Base-by-base conservation (phyloP, 192 early-diverging fungal genomes). In the Umbelopsis sp. region DNA sequence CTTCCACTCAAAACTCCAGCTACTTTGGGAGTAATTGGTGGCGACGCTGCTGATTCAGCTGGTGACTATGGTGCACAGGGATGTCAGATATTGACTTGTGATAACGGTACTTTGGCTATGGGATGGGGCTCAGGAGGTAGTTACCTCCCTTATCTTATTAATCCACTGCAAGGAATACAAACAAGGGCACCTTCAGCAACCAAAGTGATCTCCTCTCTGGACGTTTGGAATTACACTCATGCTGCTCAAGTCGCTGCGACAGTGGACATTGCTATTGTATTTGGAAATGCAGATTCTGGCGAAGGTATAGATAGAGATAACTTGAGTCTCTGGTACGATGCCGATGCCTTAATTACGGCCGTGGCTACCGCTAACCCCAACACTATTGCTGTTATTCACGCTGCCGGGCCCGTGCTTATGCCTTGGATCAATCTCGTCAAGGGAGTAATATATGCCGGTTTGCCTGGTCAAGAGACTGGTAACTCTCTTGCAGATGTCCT, bases 391-490 rank as follows among this genome's bases (percentile, higher is more conserved):
- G 82, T 81, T 8, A 80, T 83, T 21, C 74, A 81, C 55, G 51
- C 77, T 47, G 78, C 80, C 44, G 89, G 89, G 16, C 64, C 86
- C 58, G 86, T 91, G 23, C 53, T 80, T 21, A 86, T 89, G 85
- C 77, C 82, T 47, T 89, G 83, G 85, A 71, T 82, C 64, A 66
- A 84, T 58, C 86, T 87, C 64, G 73, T 90, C 66, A 80, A 69
- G 6, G 84, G 81, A 37, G 74, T 86, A 2, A 66, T 89, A 49
- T 76, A 72, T 21, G 82, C 88, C 41, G 64, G 74, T 33, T 52
- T 90, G 55, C 88, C 88, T 20, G 89, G 89, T 44, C 83, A 90
- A 71, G 88, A 91, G 64, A 68, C 77, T 64, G 89, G 89, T 51
- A 86, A 90, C 73, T 72, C 85, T 44, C 70, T 90, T 66, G 87